A percentile compares a stretch with the other conserved stretches of the same genome.
phyloP scores from a whole-genome alignment of 225 moss, liverwort and hornwort genomes.

The Thuidium tamariscinum region DNA sequence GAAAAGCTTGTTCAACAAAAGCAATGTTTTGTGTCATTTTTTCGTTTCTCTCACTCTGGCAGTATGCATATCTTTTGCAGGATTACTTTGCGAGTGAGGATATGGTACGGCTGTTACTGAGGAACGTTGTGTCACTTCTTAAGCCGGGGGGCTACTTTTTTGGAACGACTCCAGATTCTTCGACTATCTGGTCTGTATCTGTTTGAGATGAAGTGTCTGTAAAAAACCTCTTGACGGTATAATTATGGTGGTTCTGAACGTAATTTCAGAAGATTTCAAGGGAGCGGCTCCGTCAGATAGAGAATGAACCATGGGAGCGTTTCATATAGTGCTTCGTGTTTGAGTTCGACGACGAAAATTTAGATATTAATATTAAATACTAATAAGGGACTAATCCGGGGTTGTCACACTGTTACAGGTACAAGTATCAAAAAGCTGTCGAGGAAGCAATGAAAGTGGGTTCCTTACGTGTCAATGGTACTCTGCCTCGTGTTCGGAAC shows the following conservation, averaged over 20 bases:
- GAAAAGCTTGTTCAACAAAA: neutral
- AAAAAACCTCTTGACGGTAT: neutral
- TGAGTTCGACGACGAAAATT: neutral
- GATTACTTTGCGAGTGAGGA: slow-evolving; percentile 82
- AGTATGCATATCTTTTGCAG: slow-evolving; percentile 1
- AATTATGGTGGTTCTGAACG: neutral
- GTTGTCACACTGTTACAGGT: slow-evolving; percentile 25
- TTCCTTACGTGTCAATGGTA: slow-evolving; percentile 72
- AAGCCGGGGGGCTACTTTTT: slow-evolving; percentile 90
- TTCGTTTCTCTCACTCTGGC: neutral
- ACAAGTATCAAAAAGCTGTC: slow-evolving; percentile 96
- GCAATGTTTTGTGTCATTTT: neutral
- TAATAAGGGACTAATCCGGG: neutral
- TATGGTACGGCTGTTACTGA: slow-evolving; percentile 58
- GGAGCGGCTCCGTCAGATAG: neutral
- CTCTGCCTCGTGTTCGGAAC: slow-evolving; percentile 65
- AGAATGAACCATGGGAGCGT: neutral
- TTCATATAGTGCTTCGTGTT: neutral
- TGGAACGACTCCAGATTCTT: slow-evolving; percentile 86
- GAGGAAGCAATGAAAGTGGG: slow-evolving; percentile 86
- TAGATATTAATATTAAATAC: neutral
- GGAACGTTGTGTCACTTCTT: slow-evolving; percentile 63
- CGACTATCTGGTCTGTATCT: slow-evolving; percentile 68
- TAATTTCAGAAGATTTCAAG: neutral
- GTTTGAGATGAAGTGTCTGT: neutral